These are phyloP conservation scores for Collybia mongolica DNA, from an alignment of 768 basidiomycete genomes.

Conservation along the genomic window DNA sequence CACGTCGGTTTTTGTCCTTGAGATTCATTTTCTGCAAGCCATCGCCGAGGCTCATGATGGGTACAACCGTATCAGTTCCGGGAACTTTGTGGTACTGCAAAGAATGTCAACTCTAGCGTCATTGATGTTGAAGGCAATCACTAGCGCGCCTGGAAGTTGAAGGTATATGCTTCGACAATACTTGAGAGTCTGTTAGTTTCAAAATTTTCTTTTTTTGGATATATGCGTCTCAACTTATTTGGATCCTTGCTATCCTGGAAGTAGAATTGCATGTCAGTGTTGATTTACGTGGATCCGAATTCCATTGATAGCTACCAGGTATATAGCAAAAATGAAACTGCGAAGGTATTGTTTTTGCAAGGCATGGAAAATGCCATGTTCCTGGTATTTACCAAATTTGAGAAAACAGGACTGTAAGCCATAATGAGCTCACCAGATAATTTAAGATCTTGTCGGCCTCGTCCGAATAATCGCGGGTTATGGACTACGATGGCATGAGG, in stretches of 20 bases:
- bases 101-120: not conserved
- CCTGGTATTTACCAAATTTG: slow-evolving; percentile 39
- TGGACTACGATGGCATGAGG: slow-evolving; percentile 32
- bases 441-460: slow-evolving; percentile 84
- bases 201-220: slow-evolving; percentile 16
- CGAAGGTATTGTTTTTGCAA: slow-evolving; percentile 81
- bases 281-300: not conserved
- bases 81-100: slow-evolving; percentile 66
- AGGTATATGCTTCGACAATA: slow-evolving; percentile 86
- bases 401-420: slow-evolving; percentile 5
- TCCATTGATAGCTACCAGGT: slow-evolving; percentile 51
- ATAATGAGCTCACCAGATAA: slow-evolving; percentile 57
- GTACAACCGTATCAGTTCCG: slow-evolving; percentile 58
- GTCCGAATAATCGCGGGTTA: slow-evolving; percentile 75
- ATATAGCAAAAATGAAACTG: slow-evolving; percentile 84
- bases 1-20: slow-evolving; percentile 20
- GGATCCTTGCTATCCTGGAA: slow-evolving; percentile 80
- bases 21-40: slow-evolving; percentile 52
- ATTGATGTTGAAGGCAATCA: not conserved
- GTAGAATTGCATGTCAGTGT: slow-evolving; percentile 5
- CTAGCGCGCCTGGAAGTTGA: slow-evolving; percentile 68
- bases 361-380: slow-evolving; percentile 85
- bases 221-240: slow-evolving; percentile 59
- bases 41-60: slow-evolving; percentile 73
- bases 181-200: slow-evolving; percentile 31